These are phyloP conservation scores for Aeminium ludgeri DNA, from an alignment of 495 filamentous ascomycete genomes.

Conservation along the genomic window DNA sequence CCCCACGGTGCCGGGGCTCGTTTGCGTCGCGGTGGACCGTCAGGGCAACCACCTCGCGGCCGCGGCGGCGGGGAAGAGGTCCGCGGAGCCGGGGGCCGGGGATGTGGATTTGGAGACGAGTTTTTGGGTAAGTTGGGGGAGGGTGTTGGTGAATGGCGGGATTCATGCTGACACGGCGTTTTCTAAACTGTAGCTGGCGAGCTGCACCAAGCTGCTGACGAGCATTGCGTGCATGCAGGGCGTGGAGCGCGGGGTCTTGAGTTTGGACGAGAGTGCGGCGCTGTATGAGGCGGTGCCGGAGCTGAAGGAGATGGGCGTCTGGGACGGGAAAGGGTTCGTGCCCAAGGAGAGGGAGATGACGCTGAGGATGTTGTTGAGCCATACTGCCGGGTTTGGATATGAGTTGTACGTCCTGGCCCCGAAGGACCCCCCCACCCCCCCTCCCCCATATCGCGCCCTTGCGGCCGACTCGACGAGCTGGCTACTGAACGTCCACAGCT, in stretches of 20 bases:
- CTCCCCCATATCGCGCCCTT: too few species aligned
- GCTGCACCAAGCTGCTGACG: slow-evolving; percentile 37
- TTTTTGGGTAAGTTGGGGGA: too few species aligned
- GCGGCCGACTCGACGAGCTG: too few species aligned
- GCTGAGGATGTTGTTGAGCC: slow-evolving; percentile 42
- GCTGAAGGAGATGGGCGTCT: slow-evolving; percentile 31
- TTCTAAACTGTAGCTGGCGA: too few species aligned
- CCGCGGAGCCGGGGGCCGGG: slow-evolving; percentile 20
- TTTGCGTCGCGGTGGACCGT: slow-evolving; percentile 32
- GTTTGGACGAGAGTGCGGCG: slow-evolving; percentile 33
- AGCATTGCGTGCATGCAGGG: slow-evolving; percentile 46
- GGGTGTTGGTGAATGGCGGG: too few species aligned
- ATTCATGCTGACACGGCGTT: background rate
- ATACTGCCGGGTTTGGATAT: slow-evolving; percentile 34
- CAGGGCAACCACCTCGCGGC: slow-evolving; percentile 33
- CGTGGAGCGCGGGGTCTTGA: slow-evolving; percentile 37
- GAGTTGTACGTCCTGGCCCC: slow-evolving; percentile 3
- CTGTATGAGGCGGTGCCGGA: slow-evolving; percentile 35
- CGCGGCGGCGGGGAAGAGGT: slow-evolving; percentile 31
- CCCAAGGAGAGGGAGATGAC: slow-evolving; percentile 40
- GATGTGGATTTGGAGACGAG: slow-evolving; percentile 36
- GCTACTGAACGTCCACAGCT: too few species aligned
- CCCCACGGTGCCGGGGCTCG: slow-evolving; percentile 33
- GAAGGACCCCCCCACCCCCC: background rate
- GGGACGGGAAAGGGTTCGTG: slow-evolving; percentile 31